These are phyloP conservation scores for Passiflora organensis DNA, from an alignment of 345 rosid species.

Conservation along the genomic window DNA sequence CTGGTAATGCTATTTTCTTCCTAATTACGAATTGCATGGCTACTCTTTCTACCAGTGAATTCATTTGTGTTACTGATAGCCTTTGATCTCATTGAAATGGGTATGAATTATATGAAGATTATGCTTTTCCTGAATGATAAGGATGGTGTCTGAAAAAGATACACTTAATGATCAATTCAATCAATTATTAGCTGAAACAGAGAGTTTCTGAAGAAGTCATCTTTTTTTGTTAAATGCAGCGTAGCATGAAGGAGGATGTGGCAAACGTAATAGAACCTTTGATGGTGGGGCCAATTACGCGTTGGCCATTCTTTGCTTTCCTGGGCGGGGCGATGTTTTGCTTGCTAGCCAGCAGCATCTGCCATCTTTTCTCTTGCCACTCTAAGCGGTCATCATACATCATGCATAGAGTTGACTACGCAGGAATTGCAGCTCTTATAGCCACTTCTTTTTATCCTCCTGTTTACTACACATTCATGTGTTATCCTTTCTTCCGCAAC, in stretches of 20 bases:
- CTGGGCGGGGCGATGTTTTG: slow-evolving; percentile 97
- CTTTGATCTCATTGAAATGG: too few species aligned
- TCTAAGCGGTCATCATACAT: slow-evolving; percentile 72
- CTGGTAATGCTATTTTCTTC: slow-evolving; percentile 46
- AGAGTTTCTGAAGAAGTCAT: too few species aligned
- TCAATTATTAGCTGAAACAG: too few species aligned
- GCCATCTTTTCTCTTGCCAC: slow-evolving; percentile 91
- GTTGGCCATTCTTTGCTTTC: slow-evolving; percentile 94
- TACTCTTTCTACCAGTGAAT: background rate
- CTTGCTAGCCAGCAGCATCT: slow-evolving; percentile 78
- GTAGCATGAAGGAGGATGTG: slow-evolving; percentile 59
- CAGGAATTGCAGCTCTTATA: slow-evolving; percentile 83
- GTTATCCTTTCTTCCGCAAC: slow-evolving; percentile 82
- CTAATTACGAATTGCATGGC: background rate
- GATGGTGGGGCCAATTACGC: slow-evolving; percentile 63
- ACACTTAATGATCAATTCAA: too few species aligned
- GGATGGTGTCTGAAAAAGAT: background rate
- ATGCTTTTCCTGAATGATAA: background rate
- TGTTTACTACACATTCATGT: slow-evolving; percentile 92
- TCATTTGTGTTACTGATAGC: too few species aligned
- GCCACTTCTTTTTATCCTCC: slow-evolving; percentile 87
- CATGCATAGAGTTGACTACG: slow-evolving; percentile 87
- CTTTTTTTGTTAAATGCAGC: slow-evolving; percentile 38
- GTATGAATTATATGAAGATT: too few species aligned
- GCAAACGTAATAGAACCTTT: slow-evolving; percentile 74